Percentiles rank a stretch among this genome's conserved stretches.
Evolutionary conservation across 345 rosid species (phyloP).

Genomic region (Hypericum perforatum): DNA sequence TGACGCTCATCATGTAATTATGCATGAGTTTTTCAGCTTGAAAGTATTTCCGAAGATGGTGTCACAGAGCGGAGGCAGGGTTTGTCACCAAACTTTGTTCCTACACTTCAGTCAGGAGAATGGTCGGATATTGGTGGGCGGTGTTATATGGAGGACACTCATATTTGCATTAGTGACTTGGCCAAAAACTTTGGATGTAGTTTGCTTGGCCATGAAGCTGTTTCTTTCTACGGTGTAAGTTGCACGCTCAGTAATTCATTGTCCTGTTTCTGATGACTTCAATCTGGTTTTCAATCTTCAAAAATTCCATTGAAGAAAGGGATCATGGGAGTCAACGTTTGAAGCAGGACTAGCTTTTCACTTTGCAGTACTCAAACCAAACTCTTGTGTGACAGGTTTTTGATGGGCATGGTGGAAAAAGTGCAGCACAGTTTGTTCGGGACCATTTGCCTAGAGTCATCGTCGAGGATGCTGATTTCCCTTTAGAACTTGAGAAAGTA

Average conservation of each 20-base stretch:
- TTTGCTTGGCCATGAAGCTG: slow-evolving; percentile 24
- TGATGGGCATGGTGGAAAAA: slow-evolving; percentile 84
- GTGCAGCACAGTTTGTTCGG: slow-evolving; percentile 61
- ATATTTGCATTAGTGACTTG: slow-evolving; percentile 62
- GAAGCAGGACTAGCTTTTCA: neutral
- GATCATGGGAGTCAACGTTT: neutral
- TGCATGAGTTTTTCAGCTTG: slow-evolving; percentile 31
- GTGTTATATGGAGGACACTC: slow-evolving; percentile 66
- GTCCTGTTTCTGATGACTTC: too few species aligned
- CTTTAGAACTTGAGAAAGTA: slow-evolving; percentile 55
- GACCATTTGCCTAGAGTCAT: slow-evolving; percentile 72
- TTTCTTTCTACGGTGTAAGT: slow-evolving; percentile 74
- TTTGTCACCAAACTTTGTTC: slow-evolving; percentile 29
- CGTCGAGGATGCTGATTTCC: slow-evolving; percentile 70
- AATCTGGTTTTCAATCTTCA: too few species aligned
- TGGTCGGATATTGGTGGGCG: slow-evolving; percentile 69
- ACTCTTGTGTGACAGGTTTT: slow-evolving; percentile 40
- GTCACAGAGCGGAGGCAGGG: slow-evolving; percentile 28
- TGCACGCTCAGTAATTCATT: neutral
- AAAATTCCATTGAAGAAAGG: too few species aligned
- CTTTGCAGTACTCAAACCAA: too few species aligned
- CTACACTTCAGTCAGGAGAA: slow-evolving; percentile 63
- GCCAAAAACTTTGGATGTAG: slow-evolving; percentile 37
- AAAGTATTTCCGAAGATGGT: slow-evolving; percentile 50
- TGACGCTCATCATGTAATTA: slow-evolving; percentile 6